Conservation (phyloP, 805 yeast species). For the Wickerhamomyces bovis region DNA sequence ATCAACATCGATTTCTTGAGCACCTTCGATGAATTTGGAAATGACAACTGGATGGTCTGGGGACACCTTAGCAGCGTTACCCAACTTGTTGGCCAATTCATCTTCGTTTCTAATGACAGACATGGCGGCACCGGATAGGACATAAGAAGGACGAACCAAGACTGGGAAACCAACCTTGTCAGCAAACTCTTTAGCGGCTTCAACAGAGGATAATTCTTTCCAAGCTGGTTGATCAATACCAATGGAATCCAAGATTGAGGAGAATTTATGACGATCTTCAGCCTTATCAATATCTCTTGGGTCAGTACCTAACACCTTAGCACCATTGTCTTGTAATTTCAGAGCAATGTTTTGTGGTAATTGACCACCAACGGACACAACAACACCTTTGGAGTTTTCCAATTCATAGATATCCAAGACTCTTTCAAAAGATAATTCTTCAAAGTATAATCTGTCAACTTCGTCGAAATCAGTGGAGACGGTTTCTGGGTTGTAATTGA, state of each 20-base stretch:
- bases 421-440: constrained; percentile 91
- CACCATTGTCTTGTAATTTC: constrained; percentile 70
- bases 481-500: constrained; percentile 97
- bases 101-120: constrained; percentile 75
- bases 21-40: constrained; percentile 92
- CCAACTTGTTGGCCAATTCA: constrained; percentile 77
- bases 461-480: constrained; percentile 98
- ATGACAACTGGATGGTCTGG: constrained; percentile 97
- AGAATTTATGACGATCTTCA: constrained; percentile 97
- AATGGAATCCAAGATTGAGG: constrained; percentile 87
- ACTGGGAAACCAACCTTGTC: constrained; percentile 89
- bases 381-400: constrained; percentile 84
- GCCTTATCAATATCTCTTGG: constrained; percentile 96
- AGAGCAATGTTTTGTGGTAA: constrained; percentile 96
- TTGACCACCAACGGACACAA: constrained; percentile 97
- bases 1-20: constrained; percentile 95
- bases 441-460: constrained; percentile 95
- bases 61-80: constrained; percentile 86
- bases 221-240: constrained; percentile 96
- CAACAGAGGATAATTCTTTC: constrained; percentile 88
- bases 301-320: constrained; percentile 86
- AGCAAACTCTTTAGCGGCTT: constrained; percentile 83
- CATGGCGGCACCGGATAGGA: constrained; percentile 98
- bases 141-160: constrained; percentile 95
- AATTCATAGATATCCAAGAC: constrained; percentile 96